Conservation (phyloP, 345 rosid species). For the Lumnitzera racemosa region DNA sequence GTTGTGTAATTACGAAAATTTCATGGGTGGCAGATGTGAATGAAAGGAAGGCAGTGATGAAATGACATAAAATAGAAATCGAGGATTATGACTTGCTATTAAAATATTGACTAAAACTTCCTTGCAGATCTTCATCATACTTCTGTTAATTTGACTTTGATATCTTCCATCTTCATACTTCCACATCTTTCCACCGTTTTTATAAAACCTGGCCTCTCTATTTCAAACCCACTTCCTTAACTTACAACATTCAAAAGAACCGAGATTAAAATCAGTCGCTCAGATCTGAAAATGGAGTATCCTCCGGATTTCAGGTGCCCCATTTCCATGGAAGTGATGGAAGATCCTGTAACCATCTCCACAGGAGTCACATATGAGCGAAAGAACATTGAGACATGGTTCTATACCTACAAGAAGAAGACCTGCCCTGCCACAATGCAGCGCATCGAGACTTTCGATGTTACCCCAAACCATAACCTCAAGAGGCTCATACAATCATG, state of each 20-base stretch:
- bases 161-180: neutral
- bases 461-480: slow-evolving; percentile 31
- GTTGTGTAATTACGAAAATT: too few relatives aligned
- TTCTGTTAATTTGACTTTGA: too few relatives aligned
- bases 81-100: too few relatives aligned
- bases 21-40: too few relatives aligned
- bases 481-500: slow-evolving; percentile 24
- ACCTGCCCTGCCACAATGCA: slow-evolving; percentile 42
- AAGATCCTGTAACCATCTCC: slow-evolving; percentile 41
- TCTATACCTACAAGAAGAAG: slow-evolving; percentile 31
- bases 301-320: slow-evolving; percentile 36
- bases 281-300: slow-evolving; percentile 6
- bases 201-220: neutral
- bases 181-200: slow-evolving; percentile 30
- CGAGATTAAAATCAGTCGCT: too few relatives aligned
- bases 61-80: too few relatives aligned
- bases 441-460: slow-evolving; percentile 7
- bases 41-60: too few relatives aligned
- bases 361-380: slow-evolving; percentile 50
- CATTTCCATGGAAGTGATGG: slow-evolving; percentile 40
- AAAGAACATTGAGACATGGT: slow-evolving; percentile 43
- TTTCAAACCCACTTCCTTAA: too few relatives aligned
- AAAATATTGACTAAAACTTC: too few relatives aligned
- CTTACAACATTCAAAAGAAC: too few relatives aligned
- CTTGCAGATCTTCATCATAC: too few relatives aligned